Percentiles rank a stretch among this genome's conserved stretches.
Evolutionary conservation across 78 protist species (phyloP).

Genomic region (Diacronema lutheri): DNA sequence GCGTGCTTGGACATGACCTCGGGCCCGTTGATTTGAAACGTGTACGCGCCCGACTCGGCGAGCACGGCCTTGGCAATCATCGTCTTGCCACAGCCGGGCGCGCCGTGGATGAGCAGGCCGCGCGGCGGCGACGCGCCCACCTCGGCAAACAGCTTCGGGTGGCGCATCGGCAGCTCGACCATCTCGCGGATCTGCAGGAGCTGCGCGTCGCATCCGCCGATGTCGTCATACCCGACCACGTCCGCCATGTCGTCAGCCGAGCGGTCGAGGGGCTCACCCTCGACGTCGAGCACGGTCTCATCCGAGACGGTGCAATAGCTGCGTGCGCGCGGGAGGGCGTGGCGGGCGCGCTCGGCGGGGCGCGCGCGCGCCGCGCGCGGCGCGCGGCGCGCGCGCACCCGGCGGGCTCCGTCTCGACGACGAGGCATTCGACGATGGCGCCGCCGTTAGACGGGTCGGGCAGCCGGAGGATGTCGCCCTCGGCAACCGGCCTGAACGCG

Average conservation of each 20-base stretch:
- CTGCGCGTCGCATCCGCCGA: conserved; percentile 98
- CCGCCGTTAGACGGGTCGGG: background rate
- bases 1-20: conserved; percentile 99
- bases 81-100: conserved; percentile 99
- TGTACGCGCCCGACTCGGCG: conserved; percentile 99
- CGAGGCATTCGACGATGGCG: conserved; percentile 85
- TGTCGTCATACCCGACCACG: conserved; percentile 97
- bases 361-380: too few relatives aligned
- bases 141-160: conserved; percentile 96
- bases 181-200: conserved; percentile 93
- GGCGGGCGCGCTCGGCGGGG: too few relatives aligned
- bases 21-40: conserved; percentile 98
- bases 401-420: conserved; percentile 98
- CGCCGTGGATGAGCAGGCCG: conserved; percentile 95
- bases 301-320: conserved; percentile 1
- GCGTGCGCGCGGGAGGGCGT: too few relatives aligned
- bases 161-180: conserved; percentile 98
- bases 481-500: conserved; percentile 98
- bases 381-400: conserved; percentile 87
- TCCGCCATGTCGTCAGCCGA: conserved; percentile 89
- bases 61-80: conserved; percentile 99
- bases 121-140: conserved; percentile 94
- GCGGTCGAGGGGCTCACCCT: conserved; percentile 98
- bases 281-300: conserved; percentile 83
- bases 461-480: conserved; percentile 60